A percentile compares a stretch with the other conserved stretches of the same genome.
Evolutionary conservation across 2,329 filamentous ascomycete species (phyloP).

Genomic region (Colletotrichum phormii): DNA sequence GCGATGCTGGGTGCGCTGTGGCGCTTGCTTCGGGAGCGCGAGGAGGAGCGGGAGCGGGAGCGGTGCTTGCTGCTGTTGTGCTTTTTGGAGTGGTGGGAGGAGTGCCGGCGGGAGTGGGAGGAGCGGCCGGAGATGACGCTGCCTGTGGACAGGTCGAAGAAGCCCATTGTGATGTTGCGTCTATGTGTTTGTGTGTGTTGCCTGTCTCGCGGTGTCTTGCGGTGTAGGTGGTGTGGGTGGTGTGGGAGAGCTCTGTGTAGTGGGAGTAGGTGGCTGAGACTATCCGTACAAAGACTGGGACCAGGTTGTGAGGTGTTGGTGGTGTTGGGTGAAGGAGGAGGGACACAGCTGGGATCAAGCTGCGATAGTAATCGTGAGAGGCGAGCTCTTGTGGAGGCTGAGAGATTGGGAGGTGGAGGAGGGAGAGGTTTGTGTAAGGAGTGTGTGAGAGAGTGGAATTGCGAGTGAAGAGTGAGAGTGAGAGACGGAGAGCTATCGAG

Average conservation of each 20-base stretch:
- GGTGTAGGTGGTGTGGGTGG: too few relatives aligned
- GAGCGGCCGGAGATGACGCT: constrained; percentile 36
- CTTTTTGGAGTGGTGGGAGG: constrained; percentile 31
- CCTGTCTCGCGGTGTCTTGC: background rate
- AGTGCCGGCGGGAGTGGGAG: constrained; percentile 37
- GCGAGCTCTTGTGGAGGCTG: too few relatives aligned
- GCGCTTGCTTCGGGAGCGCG: constrained; percentile 50
- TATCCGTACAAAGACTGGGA: background rate
- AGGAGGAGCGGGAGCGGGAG: constrained; percentile 54
- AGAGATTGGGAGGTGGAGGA: background rate
- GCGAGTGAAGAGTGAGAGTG: background rate
- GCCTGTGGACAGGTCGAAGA: constrained; percentile 37
- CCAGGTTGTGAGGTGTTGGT: background rate
- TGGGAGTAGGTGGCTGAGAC: background rate
- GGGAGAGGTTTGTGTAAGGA: background rate
- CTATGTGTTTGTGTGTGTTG: background rate
- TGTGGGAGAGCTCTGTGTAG: too few relatives aligned
- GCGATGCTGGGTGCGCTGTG: constrained; percentile 50
- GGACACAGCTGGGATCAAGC: background rate
- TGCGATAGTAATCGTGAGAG: background rate
- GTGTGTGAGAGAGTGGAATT: background rate
- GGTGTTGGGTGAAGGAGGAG: background rate
- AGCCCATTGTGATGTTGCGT: constrained; percentile 32
- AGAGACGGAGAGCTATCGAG: background rate
- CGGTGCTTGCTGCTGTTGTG: constrained; percentile 44